Evolutionary conservation across 1,139 yeast genomes (phyloP), one percentile per base, ranked within the genome.

Genomic region (Hansenula sp.): DNA sequence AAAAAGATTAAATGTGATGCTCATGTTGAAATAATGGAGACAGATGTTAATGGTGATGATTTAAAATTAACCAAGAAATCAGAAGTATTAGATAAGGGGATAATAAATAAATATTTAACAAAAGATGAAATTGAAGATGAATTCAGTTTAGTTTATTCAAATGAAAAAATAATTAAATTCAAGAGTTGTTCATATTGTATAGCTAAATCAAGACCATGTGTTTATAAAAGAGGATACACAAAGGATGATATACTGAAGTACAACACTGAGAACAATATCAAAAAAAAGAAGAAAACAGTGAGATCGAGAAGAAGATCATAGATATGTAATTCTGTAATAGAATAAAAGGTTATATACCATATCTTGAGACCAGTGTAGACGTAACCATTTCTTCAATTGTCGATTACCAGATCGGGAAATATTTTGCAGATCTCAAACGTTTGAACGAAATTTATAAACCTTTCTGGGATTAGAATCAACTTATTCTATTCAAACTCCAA

Each of bases 1-100:
- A 71, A 87, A 45, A 83, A 83, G 60, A 84, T 82, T 44, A 83
- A 81, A 60, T 83, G 92, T 61, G 80, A 82, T 55, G 87, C 90
- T 2, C 80, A 74, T 49, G 77, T 82, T 13, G 60, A 50, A 42
- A 61, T 60, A 6, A 24, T 61, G 12, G 53, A 53, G 34, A 48
- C 48, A 6, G 40, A 44, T 14, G 41, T 41, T 6, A 11, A 18
- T 2, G 11, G 13, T 12, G 41, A 37, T 1, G 19, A 20, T 1
- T 29, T 12, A 30, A 36, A 9, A 6, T 21, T n/a, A 41, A 43
- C 16, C 14, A 38, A 9, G n/a, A 37, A 25, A 7, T 8, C 6
- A 5, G 29, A 34, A 14, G 35, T 45, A 5, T 4, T 19, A 3
- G 40, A 42, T 16, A 7, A 16, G 2, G 12, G 16, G 1, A 18